Conservation (phyloP, 1,284 basidiomycete genomes). For the Microstroma glucosiphilum region DNA sequence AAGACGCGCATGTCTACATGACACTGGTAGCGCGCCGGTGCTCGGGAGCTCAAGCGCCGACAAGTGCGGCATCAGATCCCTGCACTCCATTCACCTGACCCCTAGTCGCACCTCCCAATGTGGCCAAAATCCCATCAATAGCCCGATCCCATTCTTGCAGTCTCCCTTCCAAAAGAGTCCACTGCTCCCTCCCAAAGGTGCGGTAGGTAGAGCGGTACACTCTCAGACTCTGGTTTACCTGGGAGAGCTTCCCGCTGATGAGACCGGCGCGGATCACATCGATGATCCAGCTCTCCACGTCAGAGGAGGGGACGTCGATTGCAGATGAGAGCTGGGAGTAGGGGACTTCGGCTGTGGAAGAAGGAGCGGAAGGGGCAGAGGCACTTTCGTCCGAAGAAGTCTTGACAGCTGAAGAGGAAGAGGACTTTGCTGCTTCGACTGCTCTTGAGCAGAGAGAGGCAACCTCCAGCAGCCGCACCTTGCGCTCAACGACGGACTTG, state of each 20-base stretch:
- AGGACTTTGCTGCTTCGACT: constrained; percentile 16
- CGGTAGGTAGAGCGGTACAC: constrained; percentile 45
- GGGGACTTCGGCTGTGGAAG: constrained; percentile 28
- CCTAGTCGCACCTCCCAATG: constrained; percentile 14
- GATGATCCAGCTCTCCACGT: constrained; percentile 50
- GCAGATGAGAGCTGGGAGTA: constrained; percentile 36
- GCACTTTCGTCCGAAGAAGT: background rate
- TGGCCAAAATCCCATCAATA: constrained; percentile 33
- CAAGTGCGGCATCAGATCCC: too few species aligned
- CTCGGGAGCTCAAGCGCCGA: too few species aligned
- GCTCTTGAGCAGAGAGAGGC: constrained; percentile 40
- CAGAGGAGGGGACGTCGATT: constrained; percentile 25
- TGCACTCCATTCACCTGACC: background rate
- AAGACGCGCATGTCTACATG: too few species aligned
- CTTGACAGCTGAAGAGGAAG: constrained; percentile 19
- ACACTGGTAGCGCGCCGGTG: too few species aligned
- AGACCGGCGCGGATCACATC: constrained; percentile 49
- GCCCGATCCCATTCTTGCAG: constrained; percentile 42
- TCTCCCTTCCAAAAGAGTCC: constrained; percentile 38
- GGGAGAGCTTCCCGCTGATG: constrained; percentile 44
- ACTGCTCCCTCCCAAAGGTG: constrained; percentile 43
- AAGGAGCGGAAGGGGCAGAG: background rate
- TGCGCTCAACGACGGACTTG: constrained; percentile 28
- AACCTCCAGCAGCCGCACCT: constrained; percentile 46
- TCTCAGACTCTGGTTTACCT: constrained; percentile 41